phyloP scores from a whole-genome alignment of 768 basidiomycete genomes.

The Boletus pseudo-olivaceus region DNA sequence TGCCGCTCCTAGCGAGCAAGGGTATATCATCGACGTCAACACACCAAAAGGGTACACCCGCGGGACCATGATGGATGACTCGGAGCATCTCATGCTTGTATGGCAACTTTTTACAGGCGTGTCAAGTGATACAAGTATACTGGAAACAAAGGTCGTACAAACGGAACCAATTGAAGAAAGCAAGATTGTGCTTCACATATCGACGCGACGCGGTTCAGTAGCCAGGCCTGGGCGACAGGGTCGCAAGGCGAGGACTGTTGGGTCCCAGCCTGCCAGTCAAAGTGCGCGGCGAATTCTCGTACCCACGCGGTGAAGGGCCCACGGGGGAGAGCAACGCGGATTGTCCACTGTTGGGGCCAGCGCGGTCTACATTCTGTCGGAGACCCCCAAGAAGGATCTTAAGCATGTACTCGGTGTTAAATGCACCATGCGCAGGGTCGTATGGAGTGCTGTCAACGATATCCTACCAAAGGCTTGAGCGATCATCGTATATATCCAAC shows the following conservation, averaged over 20 bases:
- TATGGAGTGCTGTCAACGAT: slow-evolving; percentile 47
- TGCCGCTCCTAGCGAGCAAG: no score
- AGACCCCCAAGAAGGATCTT: slow-evolving; percentile 33
- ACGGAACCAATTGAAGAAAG: background rate
- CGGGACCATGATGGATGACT: no score
- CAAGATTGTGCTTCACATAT: background rate
- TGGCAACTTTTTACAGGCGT: no score
- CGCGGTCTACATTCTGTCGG: slow-evolving; percentile 16
- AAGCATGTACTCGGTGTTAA: slow-evolving; percentile 35
- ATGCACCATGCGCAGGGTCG: slow-evolving; percentile 27
- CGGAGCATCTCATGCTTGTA: no score
- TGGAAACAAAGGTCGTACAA: background rate
- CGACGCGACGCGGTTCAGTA: slow-evolving; percentile 3
- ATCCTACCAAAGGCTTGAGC: slow-evolving; percentile 30
- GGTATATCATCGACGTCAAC: no score
- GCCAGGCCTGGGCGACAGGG: slow-evolving; percentile 8
- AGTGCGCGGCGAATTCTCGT: slow-evolving; percentile 13
- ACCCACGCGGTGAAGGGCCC: background rate
- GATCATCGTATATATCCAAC: background rate
- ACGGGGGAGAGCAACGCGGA: slow-evolving; percentile 10
- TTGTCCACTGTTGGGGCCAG: slow-evolving; percentile 2
- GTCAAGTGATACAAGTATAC: background rate
- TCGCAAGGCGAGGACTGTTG: slow-evolving; percentile 12
- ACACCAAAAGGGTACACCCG: no score
- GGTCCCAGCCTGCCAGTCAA: slow-evolving; percentile 6